Evolutionary conservation across 202 grass and related monocot genomes (phyloP).

Genomic region (Digitaria exilis): DNA sequence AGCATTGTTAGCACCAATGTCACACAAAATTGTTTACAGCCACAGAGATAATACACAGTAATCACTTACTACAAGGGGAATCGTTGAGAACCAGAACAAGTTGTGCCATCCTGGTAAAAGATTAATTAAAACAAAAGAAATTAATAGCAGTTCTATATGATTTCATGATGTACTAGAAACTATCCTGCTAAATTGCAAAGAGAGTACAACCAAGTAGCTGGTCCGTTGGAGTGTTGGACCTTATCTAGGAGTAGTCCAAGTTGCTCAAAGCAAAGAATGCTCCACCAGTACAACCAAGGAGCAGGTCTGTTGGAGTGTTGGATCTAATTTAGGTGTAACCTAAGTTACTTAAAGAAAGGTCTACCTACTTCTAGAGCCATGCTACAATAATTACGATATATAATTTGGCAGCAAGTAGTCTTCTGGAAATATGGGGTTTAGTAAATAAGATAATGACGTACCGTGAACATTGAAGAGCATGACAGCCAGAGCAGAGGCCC

Average conservation of each 20-base stretch:
- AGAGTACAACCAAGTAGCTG: background rate
- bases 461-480: conserved; percentile 92
- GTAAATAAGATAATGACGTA: conserved; percentile 49
- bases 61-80: conserved; percentile 82
- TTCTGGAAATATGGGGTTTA: background rate
- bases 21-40: background rate
- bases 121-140: conserved; percentile 40
- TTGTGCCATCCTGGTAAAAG: conserved; percentile 69
- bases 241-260: background rate
- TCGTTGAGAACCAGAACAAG: conserved; percentile 81
- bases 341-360: no score
- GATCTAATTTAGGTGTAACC: no score
- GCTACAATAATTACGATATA: background rate
- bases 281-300: no score
- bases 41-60: background rate
- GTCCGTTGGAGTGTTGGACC: no score
- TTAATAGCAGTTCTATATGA: conserved; percentile 2
- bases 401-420: conserved; percentile 10
- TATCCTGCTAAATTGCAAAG: conserved; percentile 5
- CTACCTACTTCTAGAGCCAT: no score
- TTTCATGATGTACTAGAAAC: background rate
- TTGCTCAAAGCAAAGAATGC: background rate
- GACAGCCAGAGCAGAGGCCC: conserved; percentile 74
- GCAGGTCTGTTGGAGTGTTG: no score
- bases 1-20: conserved; percentile 9